These are phyloP conservation scores for Immersiporthe knoxdaviesiana DNA, from an alignment of 2,329 filamentous ascomycete species.

Conservation along the genomic window DNA sequence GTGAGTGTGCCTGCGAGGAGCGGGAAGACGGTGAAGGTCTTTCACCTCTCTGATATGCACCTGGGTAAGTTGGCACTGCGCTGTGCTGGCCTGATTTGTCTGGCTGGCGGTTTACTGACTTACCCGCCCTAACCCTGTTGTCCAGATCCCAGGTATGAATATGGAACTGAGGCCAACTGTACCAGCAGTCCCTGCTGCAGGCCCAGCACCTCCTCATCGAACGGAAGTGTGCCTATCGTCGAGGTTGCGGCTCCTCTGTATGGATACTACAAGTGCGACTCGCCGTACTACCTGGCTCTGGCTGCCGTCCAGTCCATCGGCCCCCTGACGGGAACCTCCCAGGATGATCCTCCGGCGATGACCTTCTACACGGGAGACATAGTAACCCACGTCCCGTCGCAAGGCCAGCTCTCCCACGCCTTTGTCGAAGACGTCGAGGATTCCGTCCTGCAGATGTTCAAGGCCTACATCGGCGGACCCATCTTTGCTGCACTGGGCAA, in stretches of 20 bases:
- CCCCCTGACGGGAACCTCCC: slow-evolving; percentile 58
- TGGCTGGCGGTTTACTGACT: not conserved
- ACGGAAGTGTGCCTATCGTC: slow-evolving; percentile 42
- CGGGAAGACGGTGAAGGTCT: slow-evolving; percentile 57
- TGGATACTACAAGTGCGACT: slow-evolving; percentile 60
- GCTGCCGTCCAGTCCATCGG: slow-evolving; percentile 59
- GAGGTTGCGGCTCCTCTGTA: slow-evolving; percentile 56
- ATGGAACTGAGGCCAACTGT: slow-evolving; percentile 58
- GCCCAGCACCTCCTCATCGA: slow-evolving; percentile 42
- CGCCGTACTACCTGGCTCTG: slow-evolving; percentile 59
- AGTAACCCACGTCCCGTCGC: slow-evolving; percentile 54
- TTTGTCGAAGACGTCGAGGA: slow-evolving; percentile 59
- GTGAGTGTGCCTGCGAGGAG: slow-evolving; percentile 48
- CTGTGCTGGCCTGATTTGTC: not conserved
- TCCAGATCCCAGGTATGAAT: slow-evolving; percentile 55
- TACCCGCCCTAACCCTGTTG: not conserved
- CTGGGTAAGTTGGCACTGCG: slow-evolving; percentile 38
- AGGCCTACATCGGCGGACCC: slow-evolving; percentile 57
- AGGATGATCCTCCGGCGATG: slow-evolving; percentile 51
- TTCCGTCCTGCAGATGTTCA: slow-evolving; percentile 58
- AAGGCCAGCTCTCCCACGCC: slow-evolving; percentile 53
- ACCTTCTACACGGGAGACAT: slow-evolving; percentile 61
- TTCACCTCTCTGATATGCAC: slow-evolving; percentile 60
- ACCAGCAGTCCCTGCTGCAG: slow-evolving; percentile 56
- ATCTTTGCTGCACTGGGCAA: slow-evolving; percentile 61